Evolutionary conservation across 805 yeast species (phyloP), one percentile per base, ranked within the genome.

Genomic region (Martiniozyma abietophila): DNA sequence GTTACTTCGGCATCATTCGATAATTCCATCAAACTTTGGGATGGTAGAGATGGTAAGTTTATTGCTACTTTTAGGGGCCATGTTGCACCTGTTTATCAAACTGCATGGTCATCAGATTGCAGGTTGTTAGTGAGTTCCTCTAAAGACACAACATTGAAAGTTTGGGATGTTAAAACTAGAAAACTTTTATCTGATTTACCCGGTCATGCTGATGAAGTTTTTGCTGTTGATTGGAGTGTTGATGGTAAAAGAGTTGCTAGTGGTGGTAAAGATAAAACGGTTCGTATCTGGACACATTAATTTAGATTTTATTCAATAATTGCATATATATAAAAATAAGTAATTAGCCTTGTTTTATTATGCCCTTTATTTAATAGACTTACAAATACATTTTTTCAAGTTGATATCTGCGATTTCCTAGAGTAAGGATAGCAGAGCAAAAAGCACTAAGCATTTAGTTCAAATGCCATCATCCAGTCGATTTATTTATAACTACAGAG

Each of bases 61-160:
- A 59, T 92, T 19, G 74, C 94, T 5, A 85, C 97, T 0, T 75
- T 92, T 50, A 67, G 98, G 44, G 98, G 98, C 2, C 98, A 92
- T 55, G 98, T 92, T 39, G 96, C 96, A 0, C 85, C 97, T 3
- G 98, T 92, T 0, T 92, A 92, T 56, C 96, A 89, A 59, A 85
- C 95, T 4, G 84, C 97, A 0, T 92, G 98, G 98, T 85, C 96
- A 4, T 79, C 95, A 1, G 98, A 92, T 52, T 82, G 89, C 56
- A 67, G 98, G 47, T 62, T 89, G 24, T 63, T 92, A 37, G 98
- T 86, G 8, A 81, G 95, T 51, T 82, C 95, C 57, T 86, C 96
- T 10, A 89, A 89, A 54, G 97, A 89, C 57, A 88, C 97, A 1
- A 89, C 97, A 1, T 67, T 89, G 51, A 89, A 89, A 57, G 95